A percentile compares a stretch with the other conserved stretches of the same genome.
Conservation (phyloP, 2,329 filamentous ascomycete species). For the Paraphaeosphaeria minitans region DNA sequence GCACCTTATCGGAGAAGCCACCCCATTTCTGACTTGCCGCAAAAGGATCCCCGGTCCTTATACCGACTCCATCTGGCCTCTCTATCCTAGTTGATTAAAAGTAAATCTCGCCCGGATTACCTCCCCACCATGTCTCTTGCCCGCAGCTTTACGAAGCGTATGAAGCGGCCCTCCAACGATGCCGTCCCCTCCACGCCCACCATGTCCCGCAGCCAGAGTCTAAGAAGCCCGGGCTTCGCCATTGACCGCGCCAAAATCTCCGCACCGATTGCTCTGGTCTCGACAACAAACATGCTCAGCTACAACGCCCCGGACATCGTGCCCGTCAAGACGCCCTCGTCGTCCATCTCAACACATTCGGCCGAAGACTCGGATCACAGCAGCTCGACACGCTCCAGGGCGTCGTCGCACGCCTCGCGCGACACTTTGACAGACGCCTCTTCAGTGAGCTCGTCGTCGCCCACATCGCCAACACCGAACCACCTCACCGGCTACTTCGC, state of each 20-base stretch:
- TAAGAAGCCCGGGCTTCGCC: conserved; percentile 51
- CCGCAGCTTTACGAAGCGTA: conserved; percentile 73
- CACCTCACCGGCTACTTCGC: conserved; percentile 65
- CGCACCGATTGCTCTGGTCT: conserved; percentile 80
- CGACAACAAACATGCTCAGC: conserved; percentile 94
- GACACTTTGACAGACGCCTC: conserved; percentile 73
- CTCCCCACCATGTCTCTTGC: conserved; percentile 62
- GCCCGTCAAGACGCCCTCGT: conserved; percentile 45
- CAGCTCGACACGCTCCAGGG: conserved; percentile 52
- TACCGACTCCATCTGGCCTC: conserved; percentile 27
- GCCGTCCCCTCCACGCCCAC: conserved; percentile 39
- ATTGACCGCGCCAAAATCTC: conserved; percentile 78
- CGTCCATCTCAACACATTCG: conserved; percentile 64
- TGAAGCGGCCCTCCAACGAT: conserved; percentile 57
- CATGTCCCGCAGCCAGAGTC: conserved; percentile 50
- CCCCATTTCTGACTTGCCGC: conserved; percentile 19
- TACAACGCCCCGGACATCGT: conserved; percentile 90
- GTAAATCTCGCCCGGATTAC: conserved; percentile 39
- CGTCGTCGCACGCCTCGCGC: conserved; percentile 60
- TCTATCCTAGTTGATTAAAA: conserved; percentile 26
- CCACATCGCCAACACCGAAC: conserved; percentile 59
- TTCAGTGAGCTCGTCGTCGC: conserved; percentile 53
- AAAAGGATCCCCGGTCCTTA: conserved; percentile 39
- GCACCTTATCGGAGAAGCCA: conserved; percentile 29
- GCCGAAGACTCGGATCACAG: conserved; percentile 75